Conservation (phyloP, 176 grass and related monocot genomes). For the Eleusine indica region DNA sequence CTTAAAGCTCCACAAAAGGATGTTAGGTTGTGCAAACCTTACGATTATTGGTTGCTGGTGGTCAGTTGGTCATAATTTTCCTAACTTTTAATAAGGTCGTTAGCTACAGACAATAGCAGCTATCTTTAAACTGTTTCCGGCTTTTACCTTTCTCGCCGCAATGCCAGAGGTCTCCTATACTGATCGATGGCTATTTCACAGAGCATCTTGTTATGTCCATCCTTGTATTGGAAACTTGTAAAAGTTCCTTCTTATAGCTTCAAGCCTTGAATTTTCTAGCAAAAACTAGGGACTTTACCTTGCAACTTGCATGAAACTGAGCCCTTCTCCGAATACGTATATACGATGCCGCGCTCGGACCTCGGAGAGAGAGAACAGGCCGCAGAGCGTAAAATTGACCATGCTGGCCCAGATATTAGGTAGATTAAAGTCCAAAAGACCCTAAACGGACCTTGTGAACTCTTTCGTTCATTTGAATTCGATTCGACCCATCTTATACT, state of each 20-base stretch:
- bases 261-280: too few species aligned
- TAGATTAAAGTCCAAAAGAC: not conserved
- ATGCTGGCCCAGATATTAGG: not conserved
- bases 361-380: too few species aligned
- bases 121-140: not conserved
- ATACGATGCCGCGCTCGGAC: too few species aligned
- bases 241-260: too few species aligned
- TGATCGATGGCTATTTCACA: not conserved
- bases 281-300: too few species aligned
- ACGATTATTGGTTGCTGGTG: not conserved
- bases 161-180: not conserved
- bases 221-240: not conserved
- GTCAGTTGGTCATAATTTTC: not conserved
- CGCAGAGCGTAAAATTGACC: too few species aligned
- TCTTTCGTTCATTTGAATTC: not conserved
- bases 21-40: not conserved
- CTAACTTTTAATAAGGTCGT: slow-evolving; percentile 10
- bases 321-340: too few species aligned
- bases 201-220: not conserved
- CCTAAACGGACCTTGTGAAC: not conserved
- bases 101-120: not conserved
- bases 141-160: not conserved
- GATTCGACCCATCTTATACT: not conserved
- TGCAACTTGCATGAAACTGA: too few species aligned
- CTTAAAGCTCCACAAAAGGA: not conserved